Base-by-base conservation (phyloP, 805 yeast species). In the Yamadazyma kitorensis region DNA sequence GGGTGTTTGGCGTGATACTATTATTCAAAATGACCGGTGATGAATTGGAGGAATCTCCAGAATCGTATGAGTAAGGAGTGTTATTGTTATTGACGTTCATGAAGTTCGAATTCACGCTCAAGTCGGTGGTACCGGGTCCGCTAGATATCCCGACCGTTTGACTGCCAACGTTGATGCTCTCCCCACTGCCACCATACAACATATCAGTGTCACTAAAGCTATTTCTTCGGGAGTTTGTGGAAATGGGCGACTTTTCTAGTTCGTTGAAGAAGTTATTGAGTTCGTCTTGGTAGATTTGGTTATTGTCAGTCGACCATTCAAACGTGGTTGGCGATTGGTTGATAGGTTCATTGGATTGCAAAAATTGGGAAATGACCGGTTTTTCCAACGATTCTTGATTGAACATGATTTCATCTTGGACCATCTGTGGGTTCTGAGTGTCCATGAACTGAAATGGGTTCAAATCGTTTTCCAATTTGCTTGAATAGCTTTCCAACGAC, bases 11-110 rank as follows among this genome's bases (percentile, higher is more conserved):
- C n/a, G 21, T 6, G 13, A 17, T 17, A 17, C 19, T 8, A 17
- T 35, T 37, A 16, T 33, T 36, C 31, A 39, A 21, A 5, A 43
- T 6, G 9, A 43, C 41, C 10, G 54, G 53, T 9, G 55, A 48
- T 4, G 49, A 35, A 10, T 13, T 25, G 9, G 28, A 27, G 17
- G 52, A 47, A 15, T 39, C 35, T 16, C 36, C 37, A 13, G 41
- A 40, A 14, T 37, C 48, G 24, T 38, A 31, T 4, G 47, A 35
- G 26, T 32, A 26, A 11, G 43, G 40, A 14, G 49, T 37, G 15
- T 17, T 29, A 17, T 30, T 26, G 14, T 14, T 17, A n/a, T n/a
- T n/a, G n/a, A n/a, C n/a, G n/a, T n/a, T n/a, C n/a, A n/a, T n/a
- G n/a, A n/a, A n/a, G n/a, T n/a, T n/a, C n/a, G n/a, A n/a, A n/a